Percentiles rank a stretch among this genome's conserved stretches.
phyloP scores from a whole-genome alignment of 352 stramenopile species.

The Globisporangium viniferum region DNA sequence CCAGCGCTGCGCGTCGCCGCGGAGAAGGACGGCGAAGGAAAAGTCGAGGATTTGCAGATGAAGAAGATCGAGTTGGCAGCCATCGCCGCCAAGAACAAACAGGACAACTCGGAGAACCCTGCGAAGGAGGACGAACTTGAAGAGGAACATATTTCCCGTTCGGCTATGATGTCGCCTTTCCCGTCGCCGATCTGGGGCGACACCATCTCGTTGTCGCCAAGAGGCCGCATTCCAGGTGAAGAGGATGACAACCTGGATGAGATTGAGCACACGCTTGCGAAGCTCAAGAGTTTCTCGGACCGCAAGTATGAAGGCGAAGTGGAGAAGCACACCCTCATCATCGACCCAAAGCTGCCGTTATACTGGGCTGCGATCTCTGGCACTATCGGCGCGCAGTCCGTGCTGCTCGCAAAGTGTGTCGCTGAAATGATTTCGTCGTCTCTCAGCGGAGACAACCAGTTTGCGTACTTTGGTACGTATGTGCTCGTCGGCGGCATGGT shows the following conservation, averaged over 20 bases:
- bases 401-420: constrained; percentile 84
- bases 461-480: constrained; percentile 83
- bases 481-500: constrained; percentile 75
- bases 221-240: constrained; percentile 36
- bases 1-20: constrained; percentile 65
- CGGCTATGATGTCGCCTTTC: constrained; percentile 79
- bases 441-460: constrained; percentile 83
- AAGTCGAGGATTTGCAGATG: constrained; percentile 54
- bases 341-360: constrained; percentile 80
- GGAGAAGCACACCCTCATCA: constrained; percentile 83
- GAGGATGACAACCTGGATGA: constrained; percentile 58
- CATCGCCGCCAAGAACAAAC: constrained; percentile 17
- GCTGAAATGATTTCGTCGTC: constrained; percentile 82
- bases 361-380: constrained; percentile 87
- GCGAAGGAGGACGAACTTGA: constrained; percentile 22
- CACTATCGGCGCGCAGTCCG: constrained; percentile 77
- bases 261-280: constrained; percentile 38
- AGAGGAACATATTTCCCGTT: constrained; percentile 32
- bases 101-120: constrained; percentile 7
- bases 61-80: constrained; percentile 47
- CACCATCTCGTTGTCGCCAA: constrained; percentile 41
- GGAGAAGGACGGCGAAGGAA: constrained; percentile 40
- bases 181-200: constrained; percentile 64
- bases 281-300: constrained; percentile 40
- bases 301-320: constrained; percentile 64